Evolutionary conservation across 2,329 filamentous ascomycete genomes (phyloP).

Genomic region (Metarhizium robertsii): DNA sequence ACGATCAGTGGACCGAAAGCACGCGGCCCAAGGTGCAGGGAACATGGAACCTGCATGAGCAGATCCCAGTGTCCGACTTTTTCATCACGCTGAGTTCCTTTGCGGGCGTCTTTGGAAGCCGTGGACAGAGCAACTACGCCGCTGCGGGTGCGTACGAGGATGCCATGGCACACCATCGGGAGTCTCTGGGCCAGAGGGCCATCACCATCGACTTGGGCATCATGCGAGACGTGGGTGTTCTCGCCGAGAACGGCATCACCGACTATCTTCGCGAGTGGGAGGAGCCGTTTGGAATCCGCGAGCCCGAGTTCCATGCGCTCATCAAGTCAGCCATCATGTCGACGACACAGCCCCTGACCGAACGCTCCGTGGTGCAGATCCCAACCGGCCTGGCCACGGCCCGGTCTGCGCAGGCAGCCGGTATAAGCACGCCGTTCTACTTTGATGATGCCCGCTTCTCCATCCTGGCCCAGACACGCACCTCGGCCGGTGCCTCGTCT

Average conservation of each 20-base stretch:
- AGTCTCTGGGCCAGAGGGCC: neutral
- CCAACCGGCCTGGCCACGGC: neutral
- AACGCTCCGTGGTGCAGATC: neutral
- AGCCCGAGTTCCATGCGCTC: conserved; percentile 12
- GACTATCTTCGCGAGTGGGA: conserved; percentile 7
- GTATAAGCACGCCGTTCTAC: neutral
- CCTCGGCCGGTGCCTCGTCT: neutral
- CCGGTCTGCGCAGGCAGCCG: neutral
- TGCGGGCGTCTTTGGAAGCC: conserved; percentile 34
- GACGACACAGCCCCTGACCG: neutral
- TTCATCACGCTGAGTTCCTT: conserved; percentile 33
- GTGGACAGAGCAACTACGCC: conserved; percentile 39
- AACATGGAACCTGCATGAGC: conserved; percentile 29
- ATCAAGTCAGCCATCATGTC: conserved; percentile 9
- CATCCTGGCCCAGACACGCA: neutral
- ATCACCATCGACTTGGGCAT: neutral
- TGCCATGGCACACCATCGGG: conserved; percentile 24
- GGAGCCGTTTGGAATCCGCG: conserved; percentile 11
- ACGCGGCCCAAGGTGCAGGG: conserved; percentile 28
- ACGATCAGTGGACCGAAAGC: conserved; percentile 20
- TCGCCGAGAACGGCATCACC: neutral
- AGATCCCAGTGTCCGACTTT: conserved; percentile 22
- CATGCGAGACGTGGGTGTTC: neutral
- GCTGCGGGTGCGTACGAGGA: conserved; percentile 35
- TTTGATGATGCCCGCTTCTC: neutral